A percentile compares a stretch with the other conserved stretches of the same genome.
These are phyloP conservation scores for Hyaloperonospora brassicae DNA, from an alignment of 352 stramenopile genomes.

Conservation along the genomic window DNA sequence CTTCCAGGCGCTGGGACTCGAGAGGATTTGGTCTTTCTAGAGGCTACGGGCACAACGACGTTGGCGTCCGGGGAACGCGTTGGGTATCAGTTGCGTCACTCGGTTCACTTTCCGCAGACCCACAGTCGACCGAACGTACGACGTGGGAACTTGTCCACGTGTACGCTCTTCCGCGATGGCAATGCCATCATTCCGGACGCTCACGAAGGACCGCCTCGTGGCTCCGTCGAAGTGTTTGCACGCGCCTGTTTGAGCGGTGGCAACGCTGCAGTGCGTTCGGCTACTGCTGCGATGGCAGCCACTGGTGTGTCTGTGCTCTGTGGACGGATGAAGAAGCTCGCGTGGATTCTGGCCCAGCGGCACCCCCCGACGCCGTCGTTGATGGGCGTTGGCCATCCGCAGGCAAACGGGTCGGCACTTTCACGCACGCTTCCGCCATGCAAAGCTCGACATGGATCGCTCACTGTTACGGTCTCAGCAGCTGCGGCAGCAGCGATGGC, in stretches of 20 bases:
- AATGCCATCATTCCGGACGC: slow-evolving; percentile 15
- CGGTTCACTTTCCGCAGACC: slow-evolving; percentile 47
- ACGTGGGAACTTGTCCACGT: slow-evolving; percentile 46
- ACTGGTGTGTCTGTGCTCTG: slow-evolving; percentile 34
- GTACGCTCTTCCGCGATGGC: slow-evolving; percentile 44
- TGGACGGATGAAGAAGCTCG: slow-evolving; percentile 59
- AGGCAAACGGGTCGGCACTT: slow-evolving; percentile 17
- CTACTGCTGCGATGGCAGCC: slow-evolving; percentile 28
- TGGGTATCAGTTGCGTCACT: slow-evolving; percentile 58
- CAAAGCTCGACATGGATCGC: slow-evolving; percentile 14
- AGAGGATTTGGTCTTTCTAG: slow-evolving; percentile 54
- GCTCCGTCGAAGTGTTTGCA: slow-evolving; percentile 26
- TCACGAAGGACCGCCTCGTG: slow-evolving; percentile 15
- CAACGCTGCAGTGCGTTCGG: slow-evolving; percentile 24
- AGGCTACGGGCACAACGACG: slow-evolving; percentile 38
- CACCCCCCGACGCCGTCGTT: slow-evolving; percentile 12
- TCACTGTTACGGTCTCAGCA: slow-evolving; percentile 24
- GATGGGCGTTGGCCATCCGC: slow-evolving; percentile 11
- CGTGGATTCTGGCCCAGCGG: slow-evolving; percentile 41
- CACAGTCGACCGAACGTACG: slow-evolving; percentile 24
- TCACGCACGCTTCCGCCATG: slow-evolving; percentile 19
- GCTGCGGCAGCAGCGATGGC: slow-evolving; percentile 15
- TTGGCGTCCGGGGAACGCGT: slow-evolving; percentile 43
- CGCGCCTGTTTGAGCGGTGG: slow-evolving; percentile 27
- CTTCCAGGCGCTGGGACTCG: slow-evolving; percentile 29